Evolutionary conservation across 805 yeast genomes (phyloP), one percentile per base, ranked within the genome.

Genomic region (Candida orba): DNA sequence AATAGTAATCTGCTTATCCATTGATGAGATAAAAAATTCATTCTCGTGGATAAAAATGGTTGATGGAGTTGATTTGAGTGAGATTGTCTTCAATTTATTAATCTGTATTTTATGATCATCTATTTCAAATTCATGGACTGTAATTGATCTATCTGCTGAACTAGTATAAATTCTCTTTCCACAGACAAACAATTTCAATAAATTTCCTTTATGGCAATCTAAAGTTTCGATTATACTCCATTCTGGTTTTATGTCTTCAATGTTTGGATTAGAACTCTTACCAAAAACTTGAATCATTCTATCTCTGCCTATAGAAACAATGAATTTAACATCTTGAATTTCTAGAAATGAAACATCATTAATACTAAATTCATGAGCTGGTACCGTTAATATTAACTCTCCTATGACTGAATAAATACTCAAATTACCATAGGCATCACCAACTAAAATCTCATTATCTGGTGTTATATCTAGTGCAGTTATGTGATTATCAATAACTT

Each of bases 151-250:
- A 58, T 82, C 88, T 1, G 80, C 68, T 0, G 88, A 79, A 37
- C 81, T 72, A 2, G 77, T 78, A 43, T 67, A 69, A 4, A 81
- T 53, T 39, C 39, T 43, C 14, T 63, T 60, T 27, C 54, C 43
- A 9, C 51, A 39, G 36, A 60, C 64, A 3, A 58, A 44, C 2
- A 77, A 52, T 27, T 68, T 67, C 9, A 69, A 41, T 12, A 79
- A 57, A 52, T 74, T 78, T 0, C 78, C 84, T 42, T 72, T 75
- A 51, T 78, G 86, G 6, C 71, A 63, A 1, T 75, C 73, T n/a
- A 82, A 52, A 0, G 89, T 82, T 52, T 80, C 84, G 37, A 70
- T 57, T 4, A 83, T 59, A 6, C 63, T 67, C 85, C 86, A 81
- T 0, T 50, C 38, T 32, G 24, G 22, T 8, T 44, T 35, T 15